Evolutionary conservation across 352 stramenopile genomes (phyloP).

Genomic region (Phytophthora chlamydospora): DNA sequence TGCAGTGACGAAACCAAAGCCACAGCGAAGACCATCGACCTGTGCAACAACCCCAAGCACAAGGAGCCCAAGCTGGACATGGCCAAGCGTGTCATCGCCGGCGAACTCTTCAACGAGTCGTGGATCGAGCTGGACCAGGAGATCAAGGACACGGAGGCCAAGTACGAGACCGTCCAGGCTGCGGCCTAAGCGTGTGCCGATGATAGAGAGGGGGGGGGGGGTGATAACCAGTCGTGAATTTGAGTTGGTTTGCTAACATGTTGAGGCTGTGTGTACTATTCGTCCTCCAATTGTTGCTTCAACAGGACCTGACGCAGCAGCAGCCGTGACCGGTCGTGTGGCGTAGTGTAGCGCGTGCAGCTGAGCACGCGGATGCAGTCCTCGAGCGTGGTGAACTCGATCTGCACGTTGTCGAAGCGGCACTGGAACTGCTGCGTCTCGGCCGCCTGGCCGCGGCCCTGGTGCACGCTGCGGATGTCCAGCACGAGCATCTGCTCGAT

Average conservation of each 20-base stretch:
- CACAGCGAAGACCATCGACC: slow-evolving; percentile 99
- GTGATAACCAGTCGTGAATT: slow-evolving; percentile 24
- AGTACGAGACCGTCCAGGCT: slow-evolving; percentile 13
- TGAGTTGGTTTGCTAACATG: slow-evolving; percentile 19
- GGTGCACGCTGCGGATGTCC: slow-evolving; percentile 85
- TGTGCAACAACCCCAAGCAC: slow-evolving; percentile 99
- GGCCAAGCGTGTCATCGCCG: slow-evolving; percentile 98
- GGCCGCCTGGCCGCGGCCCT: slow-evolving; percentile 64
- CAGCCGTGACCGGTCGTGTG: slow-evolving; percentile 33
- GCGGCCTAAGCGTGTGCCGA: slow-evolving; percentile 17
- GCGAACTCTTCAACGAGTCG: slow-evolving; percentile 96
- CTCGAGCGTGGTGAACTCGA: slow-evolving; percentile 78
- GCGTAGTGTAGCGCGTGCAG: slow-evolving; percentile 44
- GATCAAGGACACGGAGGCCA: slow-evolving; percentile 84
- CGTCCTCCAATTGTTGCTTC: slow-evolving; percentile 24
- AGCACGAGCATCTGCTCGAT: slow-evolving; percentile 86
- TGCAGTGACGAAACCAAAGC: slow-evolving; percentile 98
- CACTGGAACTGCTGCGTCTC: slow-evolving; percentile 70
- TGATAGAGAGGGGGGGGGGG: slow-evolving; percentile 22
- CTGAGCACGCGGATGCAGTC: slow-evolving; percentile 68
- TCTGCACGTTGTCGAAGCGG: slow-evolving; percentile 76
- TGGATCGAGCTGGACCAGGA: slow-evolving; percentile 99
- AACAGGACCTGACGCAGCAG: slow-evolving; percentile 30
- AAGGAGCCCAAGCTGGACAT: slow-evolving; percentile 99
- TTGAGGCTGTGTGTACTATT: slow-evolving; percentile 17